A percentile compares a stretch with the other conserved stretches of the same genome.
phyloP scores from a whole-genome alignment of 176 grass and related monocot species.

The Calamus simplicifolius region DNA sequence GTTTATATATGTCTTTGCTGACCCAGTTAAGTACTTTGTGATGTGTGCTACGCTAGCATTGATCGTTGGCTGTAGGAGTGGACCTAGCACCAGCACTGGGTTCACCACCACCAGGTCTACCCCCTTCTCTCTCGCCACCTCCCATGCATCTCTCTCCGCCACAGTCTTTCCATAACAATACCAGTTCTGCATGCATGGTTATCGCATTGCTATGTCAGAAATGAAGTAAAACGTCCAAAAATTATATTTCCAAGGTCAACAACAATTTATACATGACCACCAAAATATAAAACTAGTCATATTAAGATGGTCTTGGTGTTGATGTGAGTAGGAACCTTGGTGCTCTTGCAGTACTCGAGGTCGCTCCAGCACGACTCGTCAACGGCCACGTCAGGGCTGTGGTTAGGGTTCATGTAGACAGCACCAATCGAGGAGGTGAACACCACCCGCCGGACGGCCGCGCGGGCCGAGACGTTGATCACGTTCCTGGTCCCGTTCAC shows the following conservation, averaged over 20 bases:
- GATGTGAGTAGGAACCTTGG: slow-evolving; percentile 24
- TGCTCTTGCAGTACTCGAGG: slow-evolving; percentile 79
- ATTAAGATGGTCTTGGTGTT: too few species aligned
- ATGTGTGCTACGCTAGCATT: slow-evolving; percentile 55
- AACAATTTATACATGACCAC: too few species aligned
- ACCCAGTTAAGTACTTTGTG: slow-evolving; percentile 62
- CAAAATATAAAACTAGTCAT: too few species aligned
- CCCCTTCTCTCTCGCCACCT: slow-evolving; percentile 24
- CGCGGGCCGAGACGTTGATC: slow-evolving; percentile 39
- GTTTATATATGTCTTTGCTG: slow-evolving; percentile 54
- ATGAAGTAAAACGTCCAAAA: too few species aligned
- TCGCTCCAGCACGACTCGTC: slow-evolving; percentile 85
- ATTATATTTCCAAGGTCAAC: too few species aligned
- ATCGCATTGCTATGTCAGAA: too few species aligned
- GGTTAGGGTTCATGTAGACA: slow-evolving; percentile 74
- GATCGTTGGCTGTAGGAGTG: slow-evolving; percentile 46
- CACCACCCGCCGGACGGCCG: slow-evolving; percentile 47
- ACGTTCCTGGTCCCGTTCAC: slow-evolving; percentile 48
- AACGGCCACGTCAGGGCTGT: slow-evolving; percentile 26
- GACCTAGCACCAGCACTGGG: slow-evolving; percentile 37
- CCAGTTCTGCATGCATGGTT: slow-evolving; percentile 31
- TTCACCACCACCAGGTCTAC: slow-evolving; percentile 50
- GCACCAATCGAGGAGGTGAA: slow-evolving; percentile 85
- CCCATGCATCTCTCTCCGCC: slow-evolving; percentile 35
- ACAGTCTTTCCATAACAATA: slow-evolving; percentile 62